A percentile compares a stretch with the other conserved stretches of the same genome.
These are phyloP conservation scores for Scheffersomyces spartinae DNA, from an alignment of 805 yeast species.

Conservation along the genomic window DNA sequence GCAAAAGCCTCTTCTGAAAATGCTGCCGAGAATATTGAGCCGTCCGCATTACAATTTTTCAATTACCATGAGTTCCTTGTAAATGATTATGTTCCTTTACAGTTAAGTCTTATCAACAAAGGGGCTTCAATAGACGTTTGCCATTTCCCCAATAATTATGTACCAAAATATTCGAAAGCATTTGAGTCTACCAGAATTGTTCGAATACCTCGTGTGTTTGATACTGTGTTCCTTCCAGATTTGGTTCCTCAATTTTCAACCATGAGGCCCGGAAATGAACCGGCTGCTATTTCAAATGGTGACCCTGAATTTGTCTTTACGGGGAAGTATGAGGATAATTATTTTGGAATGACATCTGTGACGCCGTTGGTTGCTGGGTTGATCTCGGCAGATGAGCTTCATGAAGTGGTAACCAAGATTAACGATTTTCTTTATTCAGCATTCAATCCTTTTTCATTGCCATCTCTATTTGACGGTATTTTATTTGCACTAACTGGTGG, in stretches of 20 bases:
- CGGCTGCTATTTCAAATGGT: slow-evolving; percentile 37
- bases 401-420: slow-evolving; percentile 27
- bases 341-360: slow-evolving; percentile 41
- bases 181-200: slow-evolving; percentile 42
- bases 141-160: slow-evolving; percentile 57
- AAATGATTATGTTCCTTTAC: slow-evolving; percentile 15
- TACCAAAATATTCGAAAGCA: slow-evolving; percentile 13
- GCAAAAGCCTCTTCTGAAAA: no score
- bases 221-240: slow-evolving; percentile 16
- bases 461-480: slow-evolving; percentile 23
- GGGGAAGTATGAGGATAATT: slow-evolving; percentile 29
- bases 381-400: slow-evolving; percentile 9
- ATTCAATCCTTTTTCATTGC: slow-evolving; percentile 19
- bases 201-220: slow-evolving; percentile 46
- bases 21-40: no score
- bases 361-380: slow-evolving; percentile 30
- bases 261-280: slow-evolving; percentile 47
- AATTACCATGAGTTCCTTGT: slow-evolving; percentile 56
- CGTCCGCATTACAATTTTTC: slow-evolving; percentile 42
- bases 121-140: slow-evolving; percentile 36
- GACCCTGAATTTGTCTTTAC: slow-evolving; percentile 17
- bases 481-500: slow-evolving; percentile 29
- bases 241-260: slow-evolving; percentile 45
- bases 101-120: slow-evolving; percentile 5
- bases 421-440: slow-evolving; percentile 32